Evolutionary conservation across 345 rosid genomes (phyloP).

Genomic region (Populus nigra): DNA sequence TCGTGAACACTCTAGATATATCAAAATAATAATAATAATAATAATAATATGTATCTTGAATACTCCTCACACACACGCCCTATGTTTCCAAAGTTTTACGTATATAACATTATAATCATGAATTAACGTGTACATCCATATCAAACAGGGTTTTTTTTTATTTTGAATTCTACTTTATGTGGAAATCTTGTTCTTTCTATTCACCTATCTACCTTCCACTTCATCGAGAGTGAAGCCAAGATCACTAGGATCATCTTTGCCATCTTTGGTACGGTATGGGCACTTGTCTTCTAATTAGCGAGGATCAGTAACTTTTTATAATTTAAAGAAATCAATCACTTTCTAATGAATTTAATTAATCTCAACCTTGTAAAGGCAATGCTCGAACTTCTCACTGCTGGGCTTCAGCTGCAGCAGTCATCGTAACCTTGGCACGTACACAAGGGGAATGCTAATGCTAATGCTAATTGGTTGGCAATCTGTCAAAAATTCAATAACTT

Average conservation of each 20-base stretch:
- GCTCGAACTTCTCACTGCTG: conserved; percentile 43
- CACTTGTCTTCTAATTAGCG: background rate
- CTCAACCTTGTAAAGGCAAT: conserved; percentile 30
- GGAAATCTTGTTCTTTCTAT: conserved; percentile 68
- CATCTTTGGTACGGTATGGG: conserved; percentile 54
- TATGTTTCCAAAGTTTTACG: background rate
- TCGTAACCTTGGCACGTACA: conserved; percentile 52
- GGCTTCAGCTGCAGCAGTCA: conserved; percentile 52
- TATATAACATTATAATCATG: background rate
- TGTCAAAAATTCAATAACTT: conserved; percentile 59
- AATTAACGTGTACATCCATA: no score
- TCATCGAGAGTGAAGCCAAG: conserved; percentile 36
- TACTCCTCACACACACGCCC: background rate
- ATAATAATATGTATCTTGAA: no score
- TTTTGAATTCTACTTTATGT: conserved; percentile 55
- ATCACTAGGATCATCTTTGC: conserved; percentile 42
- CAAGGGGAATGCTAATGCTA: conserved; percentile 37
- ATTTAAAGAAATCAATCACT: background rate
- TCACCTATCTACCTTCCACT: conserved; percentile 51
- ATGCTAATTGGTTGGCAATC: conserved; percentile 51
- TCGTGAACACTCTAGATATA: no score
- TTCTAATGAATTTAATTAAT: background rate
- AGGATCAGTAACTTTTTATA: background rate
- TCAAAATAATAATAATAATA: no score
- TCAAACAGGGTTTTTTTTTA: conserved; percentile 58